Base-by-base conservation (phyloP, 257 asterid genomes). In the Gentiana dahurica region DNA sequence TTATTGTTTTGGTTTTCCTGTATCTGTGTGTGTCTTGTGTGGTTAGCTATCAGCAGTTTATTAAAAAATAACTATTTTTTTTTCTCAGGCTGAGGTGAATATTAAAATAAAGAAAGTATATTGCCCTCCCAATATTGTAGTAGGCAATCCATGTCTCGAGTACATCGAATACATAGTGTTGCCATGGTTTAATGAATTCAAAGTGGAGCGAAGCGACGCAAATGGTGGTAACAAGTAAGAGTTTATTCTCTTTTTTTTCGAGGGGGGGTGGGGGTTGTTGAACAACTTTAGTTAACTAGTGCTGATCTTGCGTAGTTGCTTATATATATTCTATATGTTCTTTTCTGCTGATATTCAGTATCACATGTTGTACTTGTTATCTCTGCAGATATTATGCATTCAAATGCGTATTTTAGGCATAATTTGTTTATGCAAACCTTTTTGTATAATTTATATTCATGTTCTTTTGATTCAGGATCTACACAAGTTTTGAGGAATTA, bases 181-280 rank as follows among this genome's bases (percentile, higher is more conserved):
- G 53, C 95, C 97, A 24, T 89, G 95, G 92, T 75, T 85, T 74
- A 67, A 76, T 4, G 95, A 81, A 75, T 83, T 89, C 60, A 85
- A 66, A 12, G 75, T 89, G 62, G 94, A 77, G 74, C 68, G 97
- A 57, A 74, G 75, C 65, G 83, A 81, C 47, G 85, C 79, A 44
- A 89, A 89, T 76, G 97, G 97, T 37, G 97, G 95, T 34, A 79
- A 71, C 64, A 88, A 70, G 95, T 85, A 73, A 73, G 91, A 68
- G 49, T 32, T 13, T 39, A n/a, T 2, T 8, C 44, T 12, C 3
- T 38, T 11, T 36, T 24, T 15, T 24, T 24, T 24, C 24, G 24
- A 24, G 24, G 24, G 24, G 24, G 24, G 24, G 24, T 24, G 24
- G 24, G 24, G 24, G 36, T 15, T 44, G 12, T 37, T 3, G 0